Conservation (phyloP, 352 stramenopile genomes). For the Globisporangium nagaii region DNA sequence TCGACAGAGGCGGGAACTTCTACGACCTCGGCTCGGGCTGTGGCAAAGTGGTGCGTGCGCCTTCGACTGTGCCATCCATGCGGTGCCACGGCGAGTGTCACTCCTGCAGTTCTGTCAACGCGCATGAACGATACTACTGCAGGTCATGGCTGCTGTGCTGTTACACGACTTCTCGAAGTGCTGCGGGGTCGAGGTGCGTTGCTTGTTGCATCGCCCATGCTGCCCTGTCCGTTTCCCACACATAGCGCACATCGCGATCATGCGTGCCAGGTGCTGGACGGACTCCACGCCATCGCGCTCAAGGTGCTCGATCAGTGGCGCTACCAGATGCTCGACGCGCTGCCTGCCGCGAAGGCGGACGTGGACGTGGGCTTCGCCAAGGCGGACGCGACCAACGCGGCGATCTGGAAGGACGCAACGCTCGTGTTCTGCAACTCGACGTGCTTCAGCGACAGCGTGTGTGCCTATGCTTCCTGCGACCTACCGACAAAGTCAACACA, state of each 20-base stretch:
- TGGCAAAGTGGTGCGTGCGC: slow-evolving; percentile 53
- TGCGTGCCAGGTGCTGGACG: slow-evolving; percentile 31
- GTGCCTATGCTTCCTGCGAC: too few species aligned
- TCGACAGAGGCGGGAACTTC: slow-evolving; percentile 60
- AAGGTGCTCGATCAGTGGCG: slow-evolving; percentile 60
- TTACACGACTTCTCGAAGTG: slow-evolving; percentile 66
- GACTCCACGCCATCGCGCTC: slow-evolving; percentile 52
- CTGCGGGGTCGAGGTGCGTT: slow-evolving; percentile 48
- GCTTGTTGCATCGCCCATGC: too few species aligned
- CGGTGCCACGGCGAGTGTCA: too few species aligned
- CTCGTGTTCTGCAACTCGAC: slow-evolving; percentile 67
- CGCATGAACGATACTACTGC: neutral
- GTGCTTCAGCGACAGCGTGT: slow-evolving; percentile 63
- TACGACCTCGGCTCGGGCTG: slow-evolving; percentile 68
- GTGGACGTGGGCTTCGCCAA: slow-evolving; percentile 55
- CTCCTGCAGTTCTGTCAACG: too few species aligned
- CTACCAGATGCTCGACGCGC: slow-evolving; percentile 50
- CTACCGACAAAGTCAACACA: too few species aligned
- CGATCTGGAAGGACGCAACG: slow-evolving; percentile 53
- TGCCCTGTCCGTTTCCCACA: too few species aligned
- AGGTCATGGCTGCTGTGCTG: slow-evolving; percentile 54
- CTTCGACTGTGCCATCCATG: neutral
- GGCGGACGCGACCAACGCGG: slow-evolving; percentile 35
- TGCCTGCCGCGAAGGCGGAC: slow-evolving; percentile 42
- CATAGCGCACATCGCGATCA: too few species aligned